Conservation (phyloP, 805 yeast species). For the Candida glaebosa region DNA sequence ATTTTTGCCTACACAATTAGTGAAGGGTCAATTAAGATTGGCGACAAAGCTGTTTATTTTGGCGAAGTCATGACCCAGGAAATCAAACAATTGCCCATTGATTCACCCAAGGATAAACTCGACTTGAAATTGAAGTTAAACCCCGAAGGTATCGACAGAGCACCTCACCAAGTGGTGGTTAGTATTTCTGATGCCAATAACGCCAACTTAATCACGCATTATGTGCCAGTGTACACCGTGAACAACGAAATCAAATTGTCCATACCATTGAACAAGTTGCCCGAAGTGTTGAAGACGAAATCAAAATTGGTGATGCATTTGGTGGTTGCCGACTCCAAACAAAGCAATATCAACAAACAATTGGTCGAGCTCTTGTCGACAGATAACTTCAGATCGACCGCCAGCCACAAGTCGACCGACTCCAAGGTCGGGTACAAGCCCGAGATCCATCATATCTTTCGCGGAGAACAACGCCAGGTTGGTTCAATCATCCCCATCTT, state of each 20-base stretch:
- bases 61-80: slow-evolving; percentile 31
- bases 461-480: slow-evolving; percentile 49
- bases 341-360: slow-evolving; percentile 18
- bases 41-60: slow-evolving; percentile 17
- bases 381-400: slow-evolving; percentile 20
- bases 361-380: slow-evolving; percentile 32
- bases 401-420: slow-evolving; percentile 21
- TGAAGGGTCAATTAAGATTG: slow-evolving; percentile 27
- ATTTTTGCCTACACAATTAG: slow-evolving; percentile 26
- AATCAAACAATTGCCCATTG: slow-evolving; percentile 26
- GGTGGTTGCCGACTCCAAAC: slow-evolving; percentile 26
- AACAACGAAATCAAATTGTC: slow-evolving; percentile 18
- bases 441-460: slow-evolving; percentile 65
- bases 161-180: slow-evolving; percentile 35
- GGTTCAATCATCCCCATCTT: slow-evolving; percentile 48
- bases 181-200: slow-evolving; percentile 24
- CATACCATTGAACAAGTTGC: slow-evolving; percentile 28
- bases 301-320: slow-evolving; percentile 27
- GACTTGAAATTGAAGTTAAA: slow-evolving; percentile 24
- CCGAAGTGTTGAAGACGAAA: slow-evolving; percentile 33
- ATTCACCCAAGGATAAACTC: slow-evolving; percentile 29
- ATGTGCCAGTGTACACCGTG: slow-evolving; percentile 26
- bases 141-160: slow-evolving; percentile 13
- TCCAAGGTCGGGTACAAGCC: slow-evolving; percentile 47
- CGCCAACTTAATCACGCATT: slow-evolving; percentile 28